Evolutionary conservation across 306 rosid species (phyloP).

Genomic region (Citrullus colocynthis): DNA sequence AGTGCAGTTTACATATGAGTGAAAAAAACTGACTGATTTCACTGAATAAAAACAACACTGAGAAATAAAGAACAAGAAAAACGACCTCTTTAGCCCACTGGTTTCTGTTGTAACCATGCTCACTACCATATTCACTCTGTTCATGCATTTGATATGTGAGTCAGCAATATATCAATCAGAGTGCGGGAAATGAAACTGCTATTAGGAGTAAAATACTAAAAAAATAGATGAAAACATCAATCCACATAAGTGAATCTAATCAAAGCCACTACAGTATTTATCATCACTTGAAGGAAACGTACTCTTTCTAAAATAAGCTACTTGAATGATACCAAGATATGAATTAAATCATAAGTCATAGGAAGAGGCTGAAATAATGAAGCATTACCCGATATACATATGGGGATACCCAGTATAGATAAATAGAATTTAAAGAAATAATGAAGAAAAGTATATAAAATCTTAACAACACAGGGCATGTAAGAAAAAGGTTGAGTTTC

Average conservation of each 20-base stretch:
- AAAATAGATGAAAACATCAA: neutral
- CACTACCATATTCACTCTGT: conserved; percentile 12
- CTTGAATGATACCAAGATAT: neutral
- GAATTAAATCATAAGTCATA: neutral
- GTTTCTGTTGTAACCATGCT: conserved; percentile 18
- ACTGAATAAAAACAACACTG: neutral
- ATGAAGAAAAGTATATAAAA: neutral
- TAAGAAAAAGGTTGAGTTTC: neutral
- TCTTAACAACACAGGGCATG: neutral
- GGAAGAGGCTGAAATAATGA: neutral
- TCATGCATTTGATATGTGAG: conserved; percentile 6
- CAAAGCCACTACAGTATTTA: neutral
- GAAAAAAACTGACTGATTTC: neutral
- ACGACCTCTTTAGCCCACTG: conserved; percentile 21
- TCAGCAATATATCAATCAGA: conserved; percentile 1
- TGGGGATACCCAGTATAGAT: neutral
- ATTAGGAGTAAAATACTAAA: neutral
- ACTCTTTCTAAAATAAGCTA: neutral
- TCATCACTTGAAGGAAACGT: neutral
- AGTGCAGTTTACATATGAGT: neutral
- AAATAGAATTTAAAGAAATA: neutral
- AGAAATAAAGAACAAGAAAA: neutral
- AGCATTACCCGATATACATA: neutral
- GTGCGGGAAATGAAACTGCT: neutral
- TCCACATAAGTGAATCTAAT: neutral